phyloP scores from a whole-genome alignment of 495 filamentous ascomycete genomes.

The Trichoderma parareesei region DNA sequence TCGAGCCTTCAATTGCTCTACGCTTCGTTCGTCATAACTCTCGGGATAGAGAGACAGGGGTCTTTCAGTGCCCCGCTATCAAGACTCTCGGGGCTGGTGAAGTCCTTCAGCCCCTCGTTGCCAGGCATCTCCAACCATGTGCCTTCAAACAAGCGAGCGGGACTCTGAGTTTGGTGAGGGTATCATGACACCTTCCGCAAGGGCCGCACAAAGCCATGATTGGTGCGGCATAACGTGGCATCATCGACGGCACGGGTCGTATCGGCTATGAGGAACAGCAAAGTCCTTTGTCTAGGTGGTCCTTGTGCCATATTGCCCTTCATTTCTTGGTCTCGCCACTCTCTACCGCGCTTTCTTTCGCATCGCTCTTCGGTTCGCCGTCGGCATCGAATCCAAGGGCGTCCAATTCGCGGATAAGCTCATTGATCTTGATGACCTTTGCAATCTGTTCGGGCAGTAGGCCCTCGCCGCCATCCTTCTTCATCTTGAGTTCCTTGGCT shows the following conservation, averaged over 20 bases:
- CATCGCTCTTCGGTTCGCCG: slow-evolving; percentile 34
- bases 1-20: not conserved
- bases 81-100: not conserved
- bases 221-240: not conserved
- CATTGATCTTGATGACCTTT: slow-evolving; percentile 94
- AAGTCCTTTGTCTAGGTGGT: not conserved
- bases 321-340: not conserved
- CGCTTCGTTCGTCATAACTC: not conserved
- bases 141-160: not conserved
- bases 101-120: not conserved
- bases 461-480: slow-evolving; percentile 77
- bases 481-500: slow-evolving; percentile 79
- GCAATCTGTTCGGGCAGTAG: slow-evolving; percentile 92
- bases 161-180: not conserved
- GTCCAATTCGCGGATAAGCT: slow-evolving; percentile 84
- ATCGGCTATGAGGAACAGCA: not conserved
- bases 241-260: not conserved
- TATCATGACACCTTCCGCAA: not conserved
- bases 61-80: not conserved
- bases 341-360: not conserved
- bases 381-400: slow-evolving; percentile 71
- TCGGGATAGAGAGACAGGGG: not conserved
- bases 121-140: not conserved
- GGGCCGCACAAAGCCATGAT: not conserved
- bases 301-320: not conserved